Evolutionary conservation across 129 eudicot genomes (phyloP).

Genomic region (Heracleum sosnowskyi): DNA sequence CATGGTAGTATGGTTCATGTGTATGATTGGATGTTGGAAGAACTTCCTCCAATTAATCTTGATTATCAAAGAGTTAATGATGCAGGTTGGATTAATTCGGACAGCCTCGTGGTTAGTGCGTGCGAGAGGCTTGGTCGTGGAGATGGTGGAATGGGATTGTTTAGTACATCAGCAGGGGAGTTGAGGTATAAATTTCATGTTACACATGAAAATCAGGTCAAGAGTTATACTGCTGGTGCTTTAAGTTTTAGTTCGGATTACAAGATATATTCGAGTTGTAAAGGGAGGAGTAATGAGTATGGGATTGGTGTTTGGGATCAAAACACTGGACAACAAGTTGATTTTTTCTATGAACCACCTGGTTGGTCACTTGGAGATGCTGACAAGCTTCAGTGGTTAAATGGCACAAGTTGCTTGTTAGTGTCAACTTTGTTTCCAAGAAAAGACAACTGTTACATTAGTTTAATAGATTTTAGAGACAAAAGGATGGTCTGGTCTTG

Average conservation of each 20-base stretch:
- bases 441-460: slow-evolving; percentile 87
- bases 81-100: slow-evolving; percentile 69
- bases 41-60: slow-evolving; percentile 67
- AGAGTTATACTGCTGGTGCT: slow-evolving; percentile 85
- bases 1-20: slow-evolving; percentile 94
- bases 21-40: slow-evolving; percentile 88
- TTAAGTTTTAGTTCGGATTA: slow-evolving; percentile 42
- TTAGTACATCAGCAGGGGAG: slow-evolving; percentile 57
- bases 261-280: slow-evolving; percentile 77
- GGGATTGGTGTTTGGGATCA: slow-evolving; percentile 97
- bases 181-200: slow-evolving; percentile 56
- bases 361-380: slow-evolving; percentile 97
- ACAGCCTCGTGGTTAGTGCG: slow-evolving; percentile 62
- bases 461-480: slow-evolving; percentile 78
- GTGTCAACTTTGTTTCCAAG: slow-evolving; percentile 90
- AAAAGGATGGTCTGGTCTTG: slow-evolving; percentile 89
- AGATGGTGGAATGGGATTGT: slow-evolving; percentile 88
- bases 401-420: slow-evolving; percentile 66
- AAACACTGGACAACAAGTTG: slow-evolving; percentile 73
- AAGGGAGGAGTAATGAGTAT: slow-evolving; percentile 80
- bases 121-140: slow-evolving; percentile 76
- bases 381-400: slow-evolving; percentile 80
- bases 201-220: slow-evolving; percentile 49
- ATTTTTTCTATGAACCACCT: slow-evolving; percentile 73
- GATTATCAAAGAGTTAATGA: slow-evolving; percentile 91